Percentiles rank a stretch among this genome's conserved stretches.
phyloP scores from a whole-genome alignment of 306 rosid species.

The Pyrus pyrifolia region DNA sequence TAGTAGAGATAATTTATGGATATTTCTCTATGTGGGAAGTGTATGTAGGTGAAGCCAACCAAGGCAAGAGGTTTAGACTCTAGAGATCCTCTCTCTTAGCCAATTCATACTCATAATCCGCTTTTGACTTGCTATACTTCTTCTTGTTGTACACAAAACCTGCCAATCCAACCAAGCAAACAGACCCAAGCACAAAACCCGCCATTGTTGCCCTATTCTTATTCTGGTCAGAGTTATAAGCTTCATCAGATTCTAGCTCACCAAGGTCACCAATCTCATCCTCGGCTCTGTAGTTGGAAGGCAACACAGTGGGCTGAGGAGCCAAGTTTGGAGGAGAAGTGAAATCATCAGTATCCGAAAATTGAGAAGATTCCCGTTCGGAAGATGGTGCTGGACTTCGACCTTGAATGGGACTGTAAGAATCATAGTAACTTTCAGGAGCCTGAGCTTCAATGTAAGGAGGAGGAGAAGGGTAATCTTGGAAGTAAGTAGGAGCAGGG shows the following conservation, averaged over 20 bases:
- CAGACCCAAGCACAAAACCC: conserved; percentile 3
- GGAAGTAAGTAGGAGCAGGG: not conserved
- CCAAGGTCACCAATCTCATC: conserved; percentile 6
- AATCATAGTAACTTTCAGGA: not conserved
- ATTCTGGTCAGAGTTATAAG: not conserved
- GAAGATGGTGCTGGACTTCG: not conserved
- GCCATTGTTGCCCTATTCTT: not conserved
- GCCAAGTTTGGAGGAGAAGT: not conserved
- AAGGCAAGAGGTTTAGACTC: not conserved
- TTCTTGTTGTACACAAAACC: conserved; percentile 17
- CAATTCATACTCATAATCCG: not conserved
- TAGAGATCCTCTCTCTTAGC: not conserved
- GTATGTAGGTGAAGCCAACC: not conserved
- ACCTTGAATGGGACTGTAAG: conserved; percentile 2
- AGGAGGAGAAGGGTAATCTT: conserved; percentile 1
- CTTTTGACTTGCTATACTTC: not conserved
- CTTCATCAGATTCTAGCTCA: not conserved
- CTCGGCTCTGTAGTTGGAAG: conserved; percentile 18
- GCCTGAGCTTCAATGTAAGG: not conserved
- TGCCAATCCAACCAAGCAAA: conserved; percentile 34
- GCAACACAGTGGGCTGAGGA: not conserved
- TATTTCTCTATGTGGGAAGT: not conserved
- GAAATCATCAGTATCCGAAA: not conserved
- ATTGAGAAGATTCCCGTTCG: not conserved
- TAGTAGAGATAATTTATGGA: too few relatives aligned